These are phyloP conservation scores for Camelina hispida DNA, from an alignment of 345 rosid genomes.

Conservation along the genomic window DNA sequence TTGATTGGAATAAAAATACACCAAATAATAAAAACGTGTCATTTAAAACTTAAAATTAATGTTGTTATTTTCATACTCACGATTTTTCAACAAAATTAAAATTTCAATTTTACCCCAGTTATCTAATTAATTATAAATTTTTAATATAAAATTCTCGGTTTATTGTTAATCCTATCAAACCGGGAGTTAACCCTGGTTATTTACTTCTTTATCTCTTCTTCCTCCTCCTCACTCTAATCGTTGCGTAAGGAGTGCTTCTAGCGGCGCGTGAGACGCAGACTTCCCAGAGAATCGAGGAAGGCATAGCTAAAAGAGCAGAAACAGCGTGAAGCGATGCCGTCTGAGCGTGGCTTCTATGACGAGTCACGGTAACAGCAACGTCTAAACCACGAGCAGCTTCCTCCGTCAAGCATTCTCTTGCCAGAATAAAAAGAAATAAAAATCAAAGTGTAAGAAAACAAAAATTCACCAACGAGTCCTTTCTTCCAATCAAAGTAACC, in stretches of 20 bases:
- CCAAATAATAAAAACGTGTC: too few relatives aligned
- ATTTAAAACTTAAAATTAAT: too few relatives aligned
- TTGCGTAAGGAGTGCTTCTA: conserved; percentile 36
- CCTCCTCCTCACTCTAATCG: too few relatives aligned
- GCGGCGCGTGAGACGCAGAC: conserved; percentile 61
- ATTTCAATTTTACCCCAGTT: too few relatives aligned
- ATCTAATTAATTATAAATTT: too few relatives aligned
- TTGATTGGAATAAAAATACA: too few relatives aligned
- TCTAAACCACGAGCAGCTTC: conserved; percentile 68
- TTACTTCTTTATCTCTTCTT: too few relatives aligned
- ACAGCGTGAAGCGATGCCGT: conserved; percentile 75
- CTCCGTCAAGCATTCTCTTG: conserved; percentile 66
- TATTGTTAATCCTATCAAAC: too few relatives aligned
- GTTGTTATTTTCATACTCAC: too few relatives aligned
- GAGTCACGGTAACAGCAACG: conserved; percentile 69
- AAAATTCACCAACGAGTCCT: background rate
- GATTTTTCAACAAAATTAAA: too few relatives aligned
- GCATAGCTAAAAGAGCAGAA: conserved; percentile 59
- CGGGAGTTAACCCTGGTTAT: too few relatives aligned
- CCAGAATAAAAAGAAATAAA: conserved; percentile 38
- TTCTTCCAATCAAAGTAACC: conserved; percentile 28
- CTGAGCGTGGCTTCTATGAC: conserved; percentile 66
- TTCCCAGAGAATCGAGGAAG: conserved; percentile 60
- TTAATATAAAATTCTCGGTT: too few relatives aligned
- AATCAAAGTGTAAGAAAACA: conserved; percentile 10